Percentiles rank a stretch among this genome's conserved stretches.
Evolutionary conservation across 208 protist species (phyloP).

Genomic region (Wallacemonas sp.): DNA sequence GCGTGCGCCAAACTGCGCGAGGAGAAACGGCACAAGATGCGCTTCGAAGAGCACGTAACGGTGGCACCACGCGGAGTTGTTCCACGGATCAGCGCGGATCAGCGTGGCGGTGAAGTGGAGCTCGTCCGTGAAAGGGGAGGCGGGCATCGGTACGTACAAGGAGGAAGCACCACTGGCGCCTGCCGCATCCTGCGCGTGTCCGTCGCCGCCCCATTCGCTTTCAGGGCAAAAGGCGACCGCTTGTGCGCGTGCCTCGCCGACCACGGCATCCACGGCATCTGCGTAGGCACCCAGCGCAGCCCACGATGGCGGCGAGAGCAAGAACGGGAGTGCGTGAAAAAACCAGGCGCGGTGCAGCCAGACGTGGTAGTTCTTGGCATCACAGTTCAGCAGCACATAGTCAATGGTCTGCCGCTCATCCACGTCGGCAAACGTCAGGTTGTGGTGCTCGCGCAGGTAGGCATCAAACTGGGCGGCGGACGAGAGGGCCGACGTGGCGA

Average conservation of each 20-base stretch:
- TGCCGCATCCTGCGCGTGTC: neutral
- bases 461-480: slow-evolving; percentile 2
- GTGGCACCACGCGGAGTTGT: slow-evolving; percentile 89
- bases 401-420: slow-evolving; percentile 57
- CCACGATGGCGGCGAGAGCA: slow-evolving; percentile 46
- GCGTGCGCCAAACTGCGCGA: slow-evolving; percentile 21
- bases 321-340: slow-evolving; percentile 65
- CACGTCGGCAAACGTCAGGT: slow-evolving; percentile 43
- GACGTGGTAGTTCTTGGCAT: slow-evolving; percentile 87
- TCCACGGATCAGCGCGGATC: slow-evolving; percentile 60
- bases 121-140: slow-evolving; percentile 51
- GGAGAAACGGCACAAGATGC: slow-evolving; percentile 38
- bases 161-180: slow-evolving; percentile 15
- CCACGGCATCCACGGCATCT: neutral
- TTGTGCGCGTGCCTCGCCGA: neutral
- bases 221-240: slow-evolving; percentile 1
- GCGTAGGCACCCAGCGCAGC: slow-evolving; percentile 17
- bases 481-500: neutral
- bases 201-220: neutral
- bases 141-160: slow-evolving; percentile 23
- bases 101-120: slow-evolving; percentile 52
- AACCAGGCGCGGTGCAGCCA: slow-evolving; percentile 82
- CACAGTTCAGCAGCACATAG: slow-evolving; percentile 37
- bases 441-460: slow-evolving; percentile 10
- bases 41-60: slow-evolving; percentile 52